phyloP scores from a whole-genome alignment of 352 stramenopile species.

The Pelagophyceae sp. region DNA sequence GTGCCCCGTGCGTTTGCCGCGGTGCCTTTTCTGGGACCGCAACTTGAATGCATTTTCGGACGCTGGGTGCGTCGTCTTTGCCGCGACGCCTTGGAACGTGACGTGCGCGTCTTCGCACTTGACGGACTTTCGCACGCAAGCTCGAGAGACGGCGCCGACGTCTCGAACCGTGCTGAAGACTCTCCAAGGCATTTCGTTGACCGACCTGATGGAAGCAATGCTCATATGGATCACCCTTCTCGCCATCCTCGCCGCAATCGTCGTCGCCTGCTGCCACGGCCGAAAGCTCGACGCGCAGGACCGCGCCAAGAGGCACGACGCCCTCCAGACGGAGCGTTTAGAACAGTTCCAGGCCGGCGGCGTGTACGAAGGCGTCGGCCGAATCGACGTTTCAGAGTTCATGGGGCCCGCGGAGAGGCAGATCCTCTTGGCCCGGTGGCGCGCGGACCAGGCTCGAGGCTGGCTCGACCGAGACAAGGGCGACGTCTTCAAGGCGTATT shows the following conservation, averaged over 20 bases:
- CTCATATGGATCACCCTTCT: neutral
- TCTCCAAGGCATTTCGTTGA: neutral
- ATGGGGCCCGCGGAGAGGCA: neutral
- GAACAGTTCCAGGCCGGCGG: neutral
- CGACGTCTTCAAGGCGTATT: neutral
- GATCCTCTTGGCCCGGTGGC: neutral
- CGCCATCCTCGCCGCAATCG: neutral
- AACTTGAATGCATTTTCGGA: neutral
- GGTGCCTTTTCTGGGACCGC: neutral
- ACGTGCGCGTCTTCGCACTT: slow-evolving; percentile 6
- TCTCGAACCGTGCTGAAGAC: neutral
- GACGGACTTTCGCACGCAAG: neutral
- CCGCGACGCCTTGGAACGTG: neutral
- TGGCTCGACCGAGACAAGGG: neutral
- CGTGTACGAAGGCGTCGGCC: too few relatives aligned
- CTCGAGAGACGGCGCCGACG: neutral
- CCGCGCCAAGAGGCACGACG: neutral
- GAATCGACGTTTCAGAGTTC: neutral
- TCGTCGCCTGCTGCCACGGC: neutral
- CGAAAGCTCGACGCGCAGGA: neutral
- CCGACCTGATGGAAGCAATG: neutral
- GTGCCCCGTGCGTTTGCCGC: neutral
- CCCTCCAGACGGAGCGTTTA: too few relatives aligned
- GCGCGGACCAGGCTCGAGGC: too few relatives aligned
- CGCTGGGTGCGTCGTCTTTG: neutral